These are phyloP conservation scores for Hericium alpestre DNA, from an alignment of 768 basidiomycete species.

Conservation along the genomic window DNA sequence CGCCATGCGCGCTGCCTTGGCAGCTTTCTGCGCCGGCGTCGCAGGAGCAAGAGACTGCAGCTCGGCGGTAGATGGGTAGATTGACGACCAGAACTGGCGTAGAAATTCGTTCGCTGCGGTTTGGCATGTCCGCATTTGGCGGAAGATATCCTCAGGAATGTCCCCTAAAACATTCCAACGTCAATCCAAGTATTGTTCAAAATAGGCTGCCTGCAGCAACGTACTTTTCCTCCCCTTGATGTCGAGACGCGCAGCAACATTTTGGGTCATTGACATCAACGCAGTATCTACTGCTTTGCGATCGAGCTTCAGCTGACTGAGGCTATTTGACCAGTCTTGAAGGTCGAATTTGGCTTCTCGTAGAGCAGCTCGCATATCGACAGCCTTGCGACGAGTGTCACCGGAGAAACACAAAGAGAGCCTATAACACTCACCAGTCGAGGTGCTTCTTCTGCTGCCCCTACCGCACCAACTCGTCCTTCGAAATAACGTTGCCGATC, in stretches of 20 bases:
- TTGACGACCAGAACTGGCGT: constrained; percentile 88
- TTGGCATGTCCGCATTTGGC: constrained; percentile 82
- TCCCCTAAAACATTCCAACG: constrained; percentile 38
- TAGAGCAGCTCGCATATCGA: constrained; percentile 40
- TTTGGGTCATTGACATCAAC: constrained; percentile 65
- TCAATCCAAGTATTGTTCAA: not conserved
- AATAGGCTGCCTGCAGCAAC: constrained; percentile 13
- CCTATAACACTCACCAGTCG: constrained; percentile 13
- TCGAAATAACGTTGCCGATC: constrained; percentile 79
- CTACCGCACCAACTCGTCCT: constrained; percentile 29
- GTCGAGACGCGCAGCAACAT: constrained; percentile 63
- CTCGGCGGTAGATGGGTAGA: constrained; percentile 66
- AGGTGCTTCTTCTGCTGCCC: constrained; percentile 12
- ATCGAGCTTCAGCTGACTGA: constrained; percentile 57
- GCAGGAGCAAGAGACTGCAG: constrained; percentile 34
- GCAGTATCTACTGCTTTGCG: constrained; percentile 59
- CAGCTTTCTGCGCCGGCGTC: constrained; percentile 58
- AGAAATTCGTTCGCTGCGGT: constrained; percentile 93
- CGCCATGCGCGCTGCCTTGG: constrained; percentile 82
- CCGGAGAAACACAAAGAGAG: not conserved
- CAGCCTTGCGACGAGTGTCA: constrained; percentile 21
- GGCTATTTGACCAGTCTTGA: constrained; percentile 43
- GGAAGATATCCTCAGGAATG: constrained; percentile 67
- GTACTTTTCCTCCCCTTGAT: constrained; percentile 55
- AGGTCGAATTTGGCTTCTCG: constrained; percentile 37